A percentile compares a stretch with the other conserved stretches of the same genome.
Conservation (phyloP, 192 early-diverging fungal genomes). For the Lunasporangiospora selenospora region DNA sequence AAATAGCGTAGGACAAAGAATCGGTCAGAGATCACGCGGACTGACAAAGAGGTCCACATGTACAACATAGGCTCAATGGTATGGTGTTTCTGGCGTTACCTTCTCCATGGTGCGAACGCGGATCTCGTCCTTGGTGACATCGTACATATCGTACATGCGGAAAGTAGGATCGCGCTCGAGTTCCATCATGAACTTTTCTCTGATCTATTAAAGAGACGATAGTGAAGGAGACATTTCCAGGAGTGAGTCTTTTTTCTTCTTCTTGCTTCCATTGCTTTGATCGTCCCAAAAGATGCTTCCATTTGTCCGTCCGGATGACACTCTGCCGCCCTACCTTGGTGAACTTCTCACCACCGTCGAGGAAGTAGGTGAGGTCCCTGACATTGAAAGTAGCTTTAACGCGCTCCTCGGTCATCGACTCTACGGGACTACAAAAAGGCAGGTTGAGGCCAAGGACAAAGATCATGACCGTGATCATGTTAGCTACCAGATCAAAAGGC, state of each 20-base stretch:
- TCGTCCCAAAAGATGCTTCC: background rate
- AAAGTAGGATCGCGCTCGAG: conserved; percentile 87
- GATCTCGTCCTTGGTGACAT: conserved; percentile 76
- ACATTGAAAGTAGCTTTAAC: conserved; percentile 76
- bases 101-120: conserved; percentile 89
- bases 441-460: no score
- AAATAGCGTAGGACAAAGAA: background rate
- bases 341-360: conserved; percentile 78
- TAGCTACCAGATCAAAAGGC: no score
- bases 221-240: no score
- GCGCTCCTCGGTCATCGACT: conserved; percentile 76
- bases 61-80: no score
- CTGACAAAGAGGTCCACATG: no score
- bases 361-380: conserved; percentile 79
- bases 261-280: no score
- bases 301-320: background rate
- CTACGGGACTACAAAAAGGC: conserved; percentile 37
- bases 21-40: background rate
- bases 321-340: conserved; percentile 48
- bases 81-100: no score
- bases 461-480: no score
- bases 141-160: conserved; percentile 80
- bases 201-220: conserved; percentile 59
- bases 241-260: no score
- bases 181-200: conserved; percentile 84